phyloP scores from a whole-genome alignment of 495 filamentous ascomycete genomes.

The Mycothermus thermophilus region DNA sequence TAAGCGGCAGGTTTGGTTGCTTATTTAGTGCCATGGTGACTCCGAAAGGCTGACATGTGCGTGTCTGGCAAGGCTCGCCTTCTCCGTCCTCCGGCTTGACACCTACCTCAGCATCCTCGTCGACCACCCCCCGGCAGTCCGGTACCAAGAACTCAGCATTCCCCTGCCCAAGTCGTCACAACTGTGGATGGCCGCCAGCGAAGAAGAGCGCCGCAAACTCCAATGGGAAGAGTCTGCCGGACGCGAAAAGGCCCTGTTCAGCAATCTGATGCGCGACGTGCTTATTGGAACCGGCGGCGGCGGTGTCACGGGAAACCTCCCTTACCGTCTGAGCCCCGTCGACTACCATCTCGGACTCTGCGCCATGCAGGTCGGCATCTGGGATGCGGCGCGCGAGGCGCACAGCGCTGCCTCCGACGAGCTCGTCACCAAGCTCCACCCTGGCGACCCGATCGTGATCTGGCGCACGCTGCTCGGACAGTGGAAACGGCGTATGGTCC shows the following conservation, averaged over 20 bases:
- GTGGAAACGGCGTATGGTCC: constrained; percentile 10
- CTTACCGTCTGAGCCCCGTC: constrained; percentile 15
- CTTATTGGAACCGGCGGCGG: constrained; percentile 5
- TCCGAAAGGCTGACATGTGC: too few relatives aligned
- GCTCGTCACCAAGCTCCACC: constrained; percentile 9
- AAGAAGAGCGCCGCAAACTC: constrained; percentile 18
- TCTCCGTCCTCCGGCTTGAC: constrained; percentile 19
- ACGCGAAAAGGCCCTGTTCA: constrained; percentile 20
- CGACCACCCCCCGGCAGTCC: constrained; percentile 18
- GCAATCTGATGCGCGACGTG: constrained; percentile 18
- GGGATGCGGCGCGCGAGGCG: constrained; percentile 18
- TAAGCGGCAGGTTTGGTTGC: too few relatives aligned
- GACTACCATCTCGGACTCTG: constrained; percentile 23
- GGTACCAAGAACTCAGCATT: constrained; percentile 22
- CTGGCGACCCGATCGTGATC: constrained; percentile 5
- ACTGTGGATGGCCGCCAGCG: constrained; percentile 17
- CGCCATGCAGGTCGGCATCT: constrained; percentile 15
- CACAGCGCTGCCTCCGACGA: constrained; percentile 20
- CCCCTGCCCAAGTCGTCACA: constrained; percentile 17
- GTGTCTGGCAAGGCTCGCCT: constrained; percentile 16
- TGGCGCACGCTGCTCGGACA: constrained; percentile 10
- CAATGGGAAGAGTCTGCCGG: constrained; percentile 23
- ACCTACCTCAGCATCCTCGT: constrained; percentile 20
- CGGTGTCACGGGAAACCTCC: constrained; percentile 1
- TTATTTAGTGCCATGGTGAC: background rate